These are phyloP conservation scores for Elsinoe perseae DNA, from an alignment of 2,329 filamentous ascomycete genomes.

Conservation along the genomic window DNA sequence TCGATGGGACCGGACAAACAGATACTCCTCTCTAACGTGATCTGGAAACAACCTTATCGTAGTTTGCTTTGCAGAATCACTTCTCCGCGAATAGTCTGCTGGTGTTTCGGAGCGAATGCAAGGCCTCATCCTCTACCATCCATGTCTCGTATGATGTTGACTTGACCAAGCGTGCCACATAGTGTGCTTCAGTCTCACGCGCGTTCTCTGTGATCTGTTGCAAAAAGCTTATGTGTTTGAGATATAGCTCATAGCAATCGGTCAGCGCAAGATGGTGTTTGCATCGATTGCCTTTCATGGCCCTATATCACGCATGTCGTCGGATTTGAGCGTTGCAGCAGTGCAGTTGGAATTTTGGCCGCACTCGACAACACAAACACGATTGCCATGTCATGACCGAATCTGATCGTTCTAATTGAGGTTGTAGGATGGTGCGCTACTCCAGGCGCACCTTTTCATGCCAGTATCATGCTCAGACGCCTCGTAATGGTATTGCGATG, in stretches of 20 bases:
- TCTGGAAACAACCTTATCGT: not conserved
- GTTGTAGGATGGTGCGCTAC: not conserved
- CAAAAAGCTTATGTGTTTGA: too few relatives aligned
- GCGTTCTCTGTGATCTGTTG: too few relatives aligned
- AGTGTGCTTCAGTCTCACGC: too few relatives aligned
- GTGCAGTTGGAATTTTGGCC: not conserved
- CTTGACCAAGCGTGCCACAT: too few relatives aligned
- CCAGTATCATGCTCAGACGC: not conserved
- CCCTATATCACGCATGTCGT: not conserved
- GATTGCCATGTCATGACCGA: not conserved
- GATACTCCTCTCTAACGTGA: not conserved
- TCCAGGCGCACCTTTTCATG: not conserved
- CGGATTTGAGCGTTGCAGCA: not conserved
- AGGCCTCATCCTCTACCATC: too few relatives aligned
- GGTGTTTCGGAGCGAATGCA: too few relatives aligned
- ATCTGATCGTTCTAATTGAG: not conserved
- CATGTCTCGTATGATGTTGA: too few relatives aligned
- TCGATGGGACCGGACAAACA: not conserved
- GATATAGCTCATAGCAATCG: too few relatives aligned
- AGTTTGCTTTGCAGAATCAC: not conserved
- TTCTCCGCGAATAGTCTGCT: not conserved
- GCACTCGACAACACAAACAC: not conserved
- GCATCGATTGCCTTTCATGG: not conserved
- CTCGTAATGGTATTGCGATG: not conserved
- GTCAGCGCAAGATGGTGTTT: too few relatives aligned